Evolutionary conservation across 225 moss, liverwort and hornwort genomes (phyloP), one percentile per base, ranked within the genome.

Genomic region (Rhytidiadelphus loreus): DNA sequence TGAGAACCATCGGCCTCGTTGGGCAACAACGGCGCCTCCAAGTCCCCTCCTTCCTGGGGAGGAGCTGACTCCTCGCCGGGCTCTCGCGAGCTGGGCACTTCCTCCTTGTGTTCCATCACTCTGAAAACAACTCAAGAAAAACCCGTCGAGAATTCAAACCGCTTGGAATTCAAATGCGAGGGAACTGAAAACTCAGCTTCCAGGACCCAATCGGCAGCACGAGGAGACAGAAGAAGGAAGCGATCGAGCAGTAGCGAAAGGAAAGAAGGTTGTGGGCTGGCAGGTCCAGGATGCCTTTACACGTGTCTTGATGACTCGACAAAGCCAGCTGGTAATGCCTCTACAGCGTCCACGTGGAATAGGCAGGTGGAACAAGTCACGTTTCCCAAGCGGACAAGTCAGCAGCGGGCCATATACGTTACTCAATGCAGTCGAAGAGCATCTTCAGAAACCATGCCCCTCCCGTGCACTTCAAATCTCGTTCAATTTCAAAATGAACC

Each of bases 21-120:
- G 16, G 91, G 92, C 88, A 94, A 12, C 82, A 94, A 43, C 29
- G 93, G 90, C n/a, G 92, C 87, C 88, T 94, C 93, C 90, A 94
- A 87, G 87, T 92, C 93, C 37, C 79, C 21, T 43, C 74, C 88
- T 25, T 84, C 84, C 43, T 75, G 77, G 6, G 83, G 48, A 57
- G 86, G 26, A 46, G 61, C 57, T 53, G 86, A 9, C 87, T 83
- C 90, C 35, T 69, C 85, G 33, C 80, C 85, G 44, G 86, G 63
- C 39, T 77, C 89, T 88, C 87, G 86, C 53, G 88, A 82, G 70
- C 89, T 89, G 39, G 89, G 90, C 85, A 79, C 85, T 30, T 46
- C 90, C 16, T 91, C 91, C 78, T 85, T 89, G 86, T 90, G 58
- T 79, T 57, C 93, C 93, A 94, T 94, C 79, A 9, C 88, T 53